Percentiles rank a stretch among this genome's conserved stretches.
phyloP scores from a whole-genome alignment of 2,329 filamentous ascomycete species.

The Colletotrichum costaricense region DNA sequence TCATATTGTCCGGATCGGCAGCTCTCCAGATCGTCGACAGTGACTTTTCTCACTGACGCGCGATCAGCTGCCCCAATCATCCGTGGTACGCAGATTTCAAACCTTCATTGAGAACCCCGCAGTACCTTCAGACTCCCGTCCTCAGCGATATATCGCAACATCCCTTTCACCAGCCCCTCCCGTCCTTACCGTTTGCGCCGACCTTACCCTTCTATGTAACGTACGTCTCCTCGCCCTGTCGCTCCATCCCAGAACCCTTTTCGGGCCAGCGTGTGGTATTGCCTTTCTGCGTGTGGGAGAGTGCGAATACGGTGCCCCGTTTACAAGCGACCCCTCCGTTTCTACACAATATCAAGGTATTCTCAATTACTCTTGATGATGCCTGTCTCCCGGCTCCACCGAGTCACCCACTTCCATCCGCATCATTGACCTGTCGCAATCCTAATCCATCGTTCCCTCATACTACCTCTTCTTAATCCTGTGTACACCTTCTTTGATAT shows the following conservation, averaged over 20 bases:
- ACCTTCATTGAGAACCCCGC: slow-evolving; percentile 6
- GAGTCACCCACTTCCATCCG: neutral
- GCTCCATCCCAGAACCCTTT: neutral
- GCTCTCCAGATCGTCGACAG: slow-evolving; percentile 1
- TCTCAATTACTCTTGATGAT: slow-evolving; percentile 9
- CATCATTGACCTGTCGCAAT: slow-evolving; percentile 25
- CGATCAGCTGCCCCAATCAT: neutral
- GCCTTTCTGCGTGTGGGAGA: neutral
- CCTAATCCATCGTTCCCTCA: neutral
- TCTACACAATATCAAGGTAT: slow-evolving; percentile 18
- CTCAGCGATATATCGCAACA: neutral
- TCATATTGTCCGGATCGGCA: neutral
- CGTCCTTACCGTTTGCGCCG: slow-evolving; percentile 13
- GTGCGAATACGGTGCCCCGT: slow-evolving; percentile 17
- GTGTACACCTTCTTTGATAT: neutral
- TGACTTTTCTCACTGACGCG: neutral
- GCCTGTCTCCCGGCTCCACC: slow-evolving; percentile 14
- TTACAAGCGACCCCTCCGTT: slow-evolving; percentile 21
- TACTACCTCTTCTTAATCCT: neutral
- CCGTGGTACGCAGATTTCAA: slow-evolving; percentile 18
- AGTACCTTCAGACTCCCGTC: neutral
- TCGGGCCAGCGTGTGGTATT: neutral
- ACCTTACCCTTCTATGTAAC: neutral
- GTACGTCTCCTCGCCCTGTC: neutral
- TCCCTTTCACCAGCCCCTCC: neutral